Percentiles rank a stretch among this genome's conserved stretches.
phyloP scores from a whole-genome alignment of 1,139 yeast genomes.

The Wickerhamomyces sp. region DNA sequence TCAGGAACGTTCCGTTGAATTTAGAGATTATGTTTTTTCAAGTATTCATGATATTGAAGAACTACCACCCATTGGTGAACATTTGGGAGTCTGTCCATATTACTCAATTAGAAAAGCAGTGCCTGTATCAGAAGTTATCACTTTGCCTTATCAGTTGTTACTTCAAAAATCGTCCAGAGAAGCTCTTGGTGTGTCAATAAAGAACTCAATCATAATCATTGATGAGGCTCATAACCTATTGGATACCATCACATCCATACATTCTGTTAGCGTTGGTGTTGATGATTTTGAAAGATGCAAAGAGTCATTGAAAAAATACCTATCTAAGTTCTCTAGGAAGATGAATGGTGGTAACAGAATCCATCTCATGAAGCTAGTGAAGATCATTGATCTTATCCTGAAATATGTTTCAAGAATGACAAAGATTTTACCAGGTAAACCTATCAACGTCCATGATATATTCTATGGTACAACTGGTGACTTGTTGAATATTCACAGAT shows the following conservation, averaged over 20 bases:
- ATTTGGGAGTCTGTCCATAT: conserved; percentile 70
- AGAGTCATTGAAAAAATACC: conserved; percentile 48
- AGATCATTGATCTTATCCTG: conserved; percentile 48
- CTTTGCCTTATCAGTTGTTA: conserved; percentile 82
- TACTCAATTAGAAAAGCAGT: conserved; percentile 63
- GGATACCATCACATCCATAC: conserved; percentile 68
- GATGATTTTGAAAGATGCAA: conserved; percentile 38
- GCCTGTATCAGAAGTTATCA: conserved; percentile 56
- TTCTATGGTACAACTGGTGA: conserved; percentile 61
- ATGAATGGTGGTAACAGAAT: conserved; percentile 74
- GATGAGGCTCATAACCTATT: conserved; percentile 93
- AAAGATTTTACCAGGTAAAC: conserved; percentile 45
- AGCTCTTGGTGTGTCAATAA: conserved; percentile 53
- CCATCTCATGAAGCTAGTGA: conserved; percentile 58
- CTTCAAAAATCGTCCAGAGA: conserved; percentile 61
- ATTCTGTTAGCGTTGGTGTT: conserved; percentile 55
- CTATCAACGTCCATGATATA: conserved; percentile 47
- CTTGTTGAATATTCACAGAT: conserved; percentile 60
- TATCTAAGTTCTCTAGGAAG: conserved; percentile 52
- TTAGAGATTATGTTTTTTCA: conserved; percentile 57
- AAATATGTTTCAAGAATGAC: conserved; percentile 37
- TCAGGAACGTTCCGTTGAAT: conserved; percentile 33
- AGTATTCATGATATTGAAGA: conserved; percentile 82
- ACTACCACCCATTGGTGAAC: conserved; percentile 53
- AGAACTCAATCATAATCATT: conserved; percentile 65